Conservation (phyloP, 805 yeast genomes). For the Grigorovia yakushimaensis region DNA sequence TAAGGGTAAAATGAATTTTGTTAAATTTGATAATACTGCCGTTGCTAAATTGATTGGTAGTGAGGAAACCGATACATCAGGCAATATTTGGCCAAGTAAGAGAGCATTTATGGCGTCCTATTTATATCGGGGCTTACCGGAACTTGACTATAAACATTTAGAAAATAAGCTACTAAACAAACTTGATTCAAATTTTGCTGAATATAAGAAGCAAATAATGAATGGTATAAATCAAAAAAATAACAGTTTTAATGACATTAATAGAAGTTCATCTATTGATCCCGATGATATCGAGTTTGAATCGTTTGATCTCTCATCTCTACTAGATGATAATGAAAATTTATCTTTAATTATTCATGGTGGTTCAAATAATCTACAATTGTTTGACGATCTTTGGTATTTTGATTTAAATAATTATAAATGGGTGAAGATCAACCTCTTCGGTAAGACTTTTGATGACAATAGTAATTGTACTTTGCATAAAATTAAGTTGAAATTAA, state of each 20-base stretch:
- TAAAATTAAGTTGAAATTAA: slow-evolving; percentile 14
- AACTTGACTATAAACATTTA: slow-evolving; percentile 2
- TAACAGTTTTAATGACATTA: not conserved
- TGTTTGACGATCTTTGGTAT: slow-evolving; percentile 42
- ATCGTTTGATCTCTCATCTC: not conserved
- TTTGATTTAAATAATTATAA: slow-evolving; percentile 35
- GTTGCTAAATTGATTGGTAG: slow-evolving; percentile 24
- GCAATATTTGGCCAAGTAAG: slow-evolving; percentile 21
- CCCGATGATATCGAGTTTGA: not conserved
- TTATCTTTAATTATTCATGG: slow-evolving; percentile 29
- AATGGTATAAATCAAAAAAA: not conserved
- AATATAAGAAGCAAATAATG: not conserved
- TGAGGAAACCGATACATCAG: slow-evolving; percentile 6
- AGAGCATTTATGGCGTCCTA: slow-evolving; percentile 31
- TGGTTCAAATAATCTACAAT: slow-evolving; percentile 28
- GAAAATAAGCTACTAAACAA: slow-evolving; percentile 6
- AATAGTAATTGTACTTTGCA: slow-evolving; percentile 6
- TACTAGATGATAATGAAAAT: not conserved
- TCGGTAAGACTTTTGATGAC: slow-evolving; percentile 4
- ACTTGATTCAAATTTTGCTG: slow-evolving; percentile 5
- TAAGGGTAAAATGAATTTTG: slow-evolving; percentile 27
- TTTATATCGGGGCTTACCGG: slow-evolving; percentile 4
- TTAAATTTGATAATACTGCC: slow-evolving; percentile 29
- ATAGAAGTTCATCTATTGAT: not conserved
- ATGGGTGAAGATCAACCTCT: slow-evolving; percentile 29